Base-by-base conservation (phyloP, 176 grass and related monocot species). In the Aegilops sharonensis region DNA sequence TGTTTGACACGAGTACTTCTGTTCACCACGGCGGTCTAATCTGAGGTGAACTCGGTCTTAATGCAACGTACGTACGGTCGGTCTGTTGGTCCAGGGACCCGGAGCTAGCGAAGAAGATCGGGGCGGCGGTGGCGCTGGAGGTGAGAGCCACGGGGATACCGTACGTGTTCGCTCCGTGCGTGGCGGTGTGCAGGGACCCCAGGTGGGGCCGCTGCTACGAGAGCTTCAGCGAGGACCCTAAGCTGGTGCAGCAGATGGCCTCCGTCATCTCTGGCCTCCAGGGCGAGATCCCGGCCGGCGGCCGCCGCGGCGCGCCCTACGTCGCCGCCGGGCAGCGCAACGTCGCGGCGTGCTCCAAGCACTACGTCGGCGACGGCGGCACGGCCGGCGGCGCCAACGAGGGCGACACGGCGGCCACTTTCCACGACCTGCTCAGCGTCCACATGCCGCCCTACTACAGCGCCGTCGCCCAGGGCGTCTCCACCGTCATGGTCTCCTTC, bases 71-170 rank as follows among this genome's bases (percentile, higher is more conserved):
- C 5, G 50, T 54, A 7, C 15, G 13, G 50, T 7, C 50, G 50
- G 50, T 18, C 13, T 54, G 50, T 57, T 57, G 56, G 56, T 52
- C 3, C 89, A 95, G 95, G 85, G 95, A 95, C 82, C 85, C 92
- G 35, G 30, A 91, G 75, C 89, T 97, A 40, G 95, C 91, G 64
- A 97, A 94, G 89, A 93, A 93, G 89, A 97, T 97, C 77, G 92
- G 95, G 1, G 95, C 91, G 2, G 95, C 92, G 5, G 91, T 89
- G 6, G 95, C 92, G 25, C 90, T 94, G 27, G 94, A 97, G 78
- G 90, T 97, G 39, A 88, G 95, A 80, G 95, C 95, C 20, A 98
- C 95, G 3, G 95, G 95, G 43, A 98, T 98, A 85, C 89, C 85
- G 42, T 98, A 98, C 77, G 92, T 93, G 86, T 97, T 97, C 79